Evolutionary conservation across 495 filamentous ascomycete species (phyloP).

Genomic region (Daldinia decipiens): DNA sequence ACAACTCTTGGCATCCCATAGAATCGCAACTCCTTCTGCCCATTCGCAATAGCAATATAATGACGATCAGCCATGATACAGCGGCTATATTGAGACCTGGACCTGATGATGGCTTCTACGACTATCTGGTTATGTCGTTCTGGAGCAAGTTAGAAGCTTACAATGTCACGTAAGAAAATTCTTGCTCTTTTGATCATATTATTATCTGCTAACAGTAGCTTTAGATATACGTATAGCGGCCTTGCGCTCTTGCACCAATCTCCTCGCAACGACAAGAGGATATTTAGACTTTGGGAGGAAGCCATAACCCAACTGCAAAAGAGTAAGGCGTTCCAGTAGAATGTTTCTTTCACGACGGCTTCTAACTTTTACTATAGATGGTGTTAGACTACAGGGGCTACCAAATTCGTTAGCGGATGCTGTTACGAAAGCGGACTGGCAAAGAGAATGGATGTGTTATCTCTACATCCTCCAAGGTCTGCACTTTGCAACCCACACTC

Average conservation of each 20-base stretch:
- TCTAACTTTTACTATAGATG: constrained; percentile 48
- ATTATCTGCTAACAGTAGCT: constrained; percentile 9
- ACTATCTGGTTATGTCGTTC: constrained; percentile 62
- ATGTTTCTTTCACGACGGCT: neutral
- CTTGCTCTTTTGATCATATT: neutral
- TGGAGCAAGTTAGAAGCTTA: constrained; percentile 61
- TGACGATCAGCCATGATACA: constrained; percentile 72
- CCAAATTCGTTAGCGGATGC: constrained; percentile 57
- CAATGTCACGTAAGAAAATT: constrained; percentile 56
- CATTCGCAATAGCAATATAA: constrained; percentile 75
- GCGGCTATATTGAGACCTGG: constrained; percentile 62
- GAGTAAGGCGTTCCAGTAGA: constrained; percentile 36
- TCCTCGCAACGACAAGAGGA: constrained; percentile 69
- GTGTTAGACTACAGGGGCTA: constrained; percentile 39
- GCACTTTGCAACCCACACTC: constrained; percentile 56
- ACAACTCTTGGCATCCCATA: constrained; percentile 65
- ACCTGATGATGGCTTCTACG: constrained; percentile 49
- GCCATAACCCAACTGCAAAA: constrained; percentile 49
- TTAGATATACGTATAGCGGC: constrained; percentile 69
- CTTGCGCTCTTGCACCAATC: constrained; percentile 72
- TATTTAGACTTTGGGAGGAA: constrained; percentile 56
- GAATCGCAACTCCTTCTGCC: constrained; percentile 81
- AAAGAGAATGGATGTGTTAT: constrained; percentile 57
- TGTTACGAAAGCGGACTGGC: constrained; percentile 55
- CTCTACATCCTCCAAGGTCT: constrained; percentile 59